Base-by-base conservation (phyloP, 352 stramenopile species). In the Pythium plurisporium region DNA sequence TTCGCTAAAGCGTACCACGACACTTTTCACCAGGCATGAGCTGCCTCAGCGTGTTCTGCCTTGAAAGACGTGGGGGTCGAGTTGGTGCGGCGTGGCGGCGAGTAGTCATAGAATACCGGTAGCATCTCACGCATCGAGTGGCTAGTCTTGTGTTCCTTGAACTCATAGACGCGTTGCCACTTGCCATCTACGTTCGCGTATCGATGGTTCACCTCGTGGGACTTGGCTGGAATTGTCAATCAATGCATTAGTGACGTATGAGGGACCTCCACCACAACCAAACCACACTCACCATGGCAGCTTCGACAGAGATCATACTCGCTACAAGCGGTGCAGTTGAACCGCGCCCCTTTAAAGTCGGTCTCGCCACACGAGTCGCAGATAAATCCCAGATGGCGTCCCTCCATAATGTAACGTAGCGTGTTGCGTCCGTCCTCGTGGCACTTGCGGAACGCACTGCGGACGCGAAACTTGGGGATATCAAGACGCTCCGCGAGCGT, bases 141-240 rank as follows among this genome's bases (percentile, higher is more conserved):
- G 40, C 54, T 51, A 0, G 54, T 48, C 46, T 72, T 79, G 64
- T 91, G 79, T 48, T 88, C 73, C 48, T 86, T 72, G 59, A 89
- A 89, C 58, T 89, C 77, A 66, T 79, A 83, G 41, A 89, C 74
- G 27, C 77, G 76, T 60, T 88, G 77, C 80, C 78, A 91, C 59
- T 85, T 92, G 55, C 82, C 82, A 41, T 92, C 79, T 25, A 89
- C 79, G 45, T 89, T 92, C 19, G 80, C 82, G 62, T 89, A 90
- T 31, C 80, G 76, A 58, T 91, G 80, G 49, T 59, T 76, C 52
- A 90, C 74, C 19, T 88, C 67, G 33, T 81, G 70, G 14, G 68
- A 81, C 55, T 84, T 68, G 4, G 50, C 81, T 89, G 41, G 42
- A 26, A n/a, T 37, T n/a, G n/a, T n/a, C 15, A 26, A 37, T 36